Evolutionary conservation across 345 rosid genomes (phyloP).

Genomic region (Geranium rotundifolium): DNA sequence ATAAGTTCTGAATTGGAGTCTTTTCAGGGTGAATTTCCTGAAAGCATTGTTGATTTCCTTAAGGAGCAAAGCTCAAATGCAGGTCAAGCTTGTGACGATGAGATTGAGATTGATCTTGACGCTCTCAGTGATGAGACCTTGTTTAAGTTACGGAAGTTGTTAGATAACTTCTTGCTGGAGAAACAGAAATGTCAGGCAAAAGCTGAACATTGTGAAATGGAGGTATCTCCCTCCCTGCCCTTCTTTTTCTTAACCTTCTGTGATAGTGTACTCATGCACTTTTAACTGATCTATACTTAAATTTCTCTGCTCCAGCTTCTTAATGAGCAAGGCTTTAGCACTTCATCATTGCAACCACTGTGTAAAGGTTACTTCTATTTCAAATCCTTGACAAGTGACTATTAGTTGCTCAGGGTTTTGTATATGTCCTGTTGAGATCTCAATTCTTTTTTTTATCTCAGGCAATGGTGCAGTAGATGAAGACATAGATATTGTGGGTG

Average conservation of each 20-base stretch:
- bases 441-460: slow-evolving; percentile 14
- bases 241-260: not conserved
- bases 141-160: slow-evolving; percentile 54
- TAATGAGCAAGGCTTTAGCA: slow-evolving; percentile 58
- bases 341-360: slow-evolving; percentile 39
- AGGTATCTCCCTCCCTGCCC: slow-evolving; percentile 35
- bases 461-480: slow-evolving; percentile 54
- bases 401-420: not conserved
- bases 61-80: slow-evolving; percentile 51
- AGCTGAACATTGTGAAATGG: slow-evolving; percentile 61
- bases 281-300: not conserved
- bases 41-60: slow-evolving; percentile 51
- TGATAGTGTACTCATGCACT: not conserved
- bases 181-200: slow-evolving; percentile 37
- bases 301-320: slow-evolving; percentile 35
- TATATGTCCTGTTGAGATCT: slow-evolving; percentile 11
- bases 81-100: slow-evolving; percentile 52
- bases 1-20: slow-evolving; percentile 46
- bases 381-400: slow-evolving; percentile 4
- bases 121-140: slow-evolving; percentile 55
- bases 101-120: slow-evolving; percentile 82
- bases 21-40: slow-evolving; percentile 56
- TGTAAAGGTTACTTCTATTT: slow-evolving; percentile 40
- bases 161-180: slow-evolving; percentile 56
- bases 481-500: slow-evolving; percentile 78